phyloP scores from a whole-genome alignment of 805 yeast genomes.

The Candida oleophila region DNA sequence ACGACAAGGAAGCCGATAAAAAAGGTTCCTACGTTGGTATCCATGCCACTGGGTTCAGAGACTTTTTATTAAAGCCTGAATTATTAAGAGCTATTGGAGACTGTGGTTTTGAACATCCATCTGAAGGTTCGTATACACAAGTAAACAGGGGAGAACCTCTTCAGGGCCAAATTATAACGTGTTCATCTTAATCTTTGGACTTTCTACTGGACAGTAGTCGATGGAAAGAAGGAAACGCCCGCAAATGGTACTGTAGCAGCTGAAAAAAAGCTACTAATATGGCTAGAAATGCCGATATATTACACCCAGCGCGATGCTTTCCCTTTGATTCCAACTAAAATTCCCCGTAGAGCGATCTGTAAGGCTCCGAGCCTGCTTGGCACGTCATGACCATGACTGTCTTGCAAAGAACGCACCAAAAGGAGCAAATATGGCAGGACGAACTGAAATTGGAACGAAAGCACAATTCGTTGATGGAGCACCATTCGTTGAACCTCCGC shows the following conservation, averaged over 20 bases:
- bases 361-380: no score
- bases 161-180: background rate
- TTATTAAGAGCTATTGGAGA: slow-evolving; percentile 95
- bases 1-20: slow-evolving; percentile 68
- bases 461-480: no score
- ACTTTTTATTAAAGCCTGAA: slow-evolving; percentile 94
- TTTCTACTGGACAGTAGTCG: background rate
- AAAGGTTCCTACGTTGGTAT: slow-evolving; percentile 98
- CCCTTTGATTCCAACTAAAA: no score
- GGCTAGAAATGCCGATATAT: no score
- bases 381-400: no score
- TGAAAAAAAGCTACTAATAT: no score
- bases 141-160: background rate
- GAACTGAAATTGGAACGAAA: no score
- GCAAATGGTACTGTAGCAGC: background rate
- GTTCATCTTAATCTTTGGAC: slow-evolving; percentile 1
- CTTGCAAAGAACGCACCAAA: no score
- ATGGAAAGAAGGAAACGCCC: background rate
- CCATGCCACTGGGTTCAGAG: slow-evolving; percentile 98
- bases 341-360: no score
- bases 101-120: slow-evolving; percentile 99
- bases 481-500: no score
- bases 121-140: slow-evolving; percentile 77
- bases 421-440: no score
- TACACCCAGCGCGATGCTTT: no score